phyloP scores from a whole-genome alignment of 2,329 filamentous ascomycete species.

The Penicillium sp. region DNA sequence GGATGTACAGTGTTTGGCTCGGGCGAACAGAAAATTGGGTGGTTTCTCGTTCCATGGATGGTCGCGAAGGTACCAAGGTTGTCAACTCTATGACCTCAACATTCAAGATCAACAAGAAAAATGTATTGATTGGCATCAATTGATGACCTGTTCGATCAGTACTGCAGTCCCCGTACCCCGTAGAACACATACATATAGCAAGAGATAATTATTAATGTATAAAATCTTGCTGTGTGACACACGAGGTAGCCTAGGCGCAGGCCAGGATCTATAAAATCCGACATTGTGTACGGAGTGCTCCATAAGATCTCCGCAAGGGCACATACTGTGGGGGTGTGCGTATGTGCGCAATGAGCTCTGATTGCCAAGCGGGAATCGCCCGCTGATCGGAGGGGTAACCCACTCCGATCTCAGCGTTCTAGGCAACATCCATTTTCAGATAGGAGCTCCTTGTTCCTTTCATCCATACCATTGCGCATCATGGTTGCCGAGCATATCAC shows the following conservation, averaged over 20 bases:
- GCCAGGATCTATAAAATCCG: too few relatives aligned
- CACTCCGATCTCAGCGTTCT: constrained; percentile 3
- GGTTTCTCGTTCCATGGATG: not conserved
- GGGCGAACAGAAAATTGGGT: too few relatives aligned
- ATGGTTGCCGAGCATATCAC: constrained; percentile 57
- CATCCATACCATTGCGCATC: constrained; percentile 5
- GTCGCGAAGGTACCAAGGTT: not conserved
- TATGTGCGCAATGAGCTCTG: constrained; percentile 11
- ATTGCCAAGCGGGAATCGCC: constrained; percentile 13
- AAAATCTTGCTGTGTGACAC: too few relatives aligned
- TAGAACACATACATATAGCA: too few relatives aligned
- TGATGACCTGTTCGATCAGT: too few relatives aligned
- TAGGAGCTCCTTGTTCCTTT: not conserved
- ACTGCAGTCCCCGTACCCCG: too few relatives aligned
- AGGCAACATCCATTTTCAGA: not conserved
- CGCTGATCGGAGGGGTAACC: constrained; percentile 22
- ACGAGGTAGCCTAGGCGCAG: too few relatives aligned
- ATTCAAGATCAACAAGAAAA: not conserved
- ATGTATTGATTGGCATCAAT: not conserved
- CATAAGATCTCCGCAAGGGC: not conserved
- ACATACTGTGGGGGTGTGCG: not conserved
- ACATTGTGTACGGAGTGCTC: too few relatives aligned
- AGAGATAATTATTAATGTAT: too few relatives aligned
- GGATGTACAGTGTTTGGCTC: too few relatives aligned
- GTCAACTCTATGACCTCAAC: not conserved